phyloP scores from a whole-genome alignment of 495 filamentous ascomycete genomes.

The Emericellopsis terricola region DNA sequence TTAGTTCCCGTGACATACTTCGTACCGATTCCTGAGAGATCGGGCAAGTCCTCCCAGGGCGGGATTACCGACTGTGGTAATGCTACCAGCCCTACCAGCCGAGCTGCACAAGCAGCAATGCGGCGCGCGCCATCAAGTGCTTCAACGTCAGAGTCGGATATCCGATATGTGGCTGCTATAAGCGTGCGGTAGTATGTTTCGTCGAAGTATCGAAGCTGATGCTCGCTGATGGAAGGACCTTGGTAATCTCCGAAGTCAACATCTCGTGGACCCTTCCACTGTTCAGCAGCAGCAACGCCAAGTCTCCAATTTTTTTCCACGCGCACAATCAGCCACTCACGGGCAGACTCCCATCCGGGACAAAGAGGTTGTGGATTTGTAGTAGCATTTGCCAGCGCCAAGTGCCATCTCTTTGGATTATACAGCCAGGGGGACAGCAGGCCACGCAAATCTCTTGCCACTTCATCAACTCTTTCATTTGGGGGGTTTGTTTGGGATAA shows the following conservation, averaged over 20 bases:
- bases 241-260: conserved; percentile 60
- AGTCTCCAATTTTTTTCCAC: conserved; percentile 39
- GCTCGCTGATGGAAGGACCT: conserved; percentile 28
- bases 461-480: conserved; percentile 20
- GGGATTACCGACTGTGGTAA: too few relatives aligned
- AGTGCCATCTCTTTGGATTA: conserved; percentile 42
- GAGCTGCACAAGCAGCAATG: too few relatives aligned
- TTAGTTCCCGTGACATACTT: conserved; percentile 28
- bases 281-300: conserved; percentile 41
- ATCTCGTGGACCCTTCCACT: conserved; percentile 72
- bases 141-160: conserved; percentile 36
- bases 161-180: conserved; percentile 55
- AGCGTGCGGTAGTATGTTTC: conserved; percentile 52
- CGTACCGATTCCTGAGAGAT: conserved; percentile 6
- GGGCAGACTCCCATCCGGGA: conserved; percentile 59
- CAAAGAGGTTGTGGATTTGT: too few relatives aligned
- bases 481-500: conserved; percentile 39
- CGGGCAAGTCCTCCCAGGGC: too few relatives aligned
- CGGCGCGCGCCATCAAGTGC: conserved; percentile 42
- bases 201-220: conserved; percentile 34
- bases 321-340: conserved; percentile 49
- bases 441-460: conserved; percentile 55
- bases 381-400: conserved; percentile 8
- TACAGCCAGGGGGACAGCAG: conserved; percentile 73
- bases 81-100: too few relatives aligned